Conservation (phyloP, 1,284 basidiomycete genomes). For the Gymnopus androsaceus region DNA sequence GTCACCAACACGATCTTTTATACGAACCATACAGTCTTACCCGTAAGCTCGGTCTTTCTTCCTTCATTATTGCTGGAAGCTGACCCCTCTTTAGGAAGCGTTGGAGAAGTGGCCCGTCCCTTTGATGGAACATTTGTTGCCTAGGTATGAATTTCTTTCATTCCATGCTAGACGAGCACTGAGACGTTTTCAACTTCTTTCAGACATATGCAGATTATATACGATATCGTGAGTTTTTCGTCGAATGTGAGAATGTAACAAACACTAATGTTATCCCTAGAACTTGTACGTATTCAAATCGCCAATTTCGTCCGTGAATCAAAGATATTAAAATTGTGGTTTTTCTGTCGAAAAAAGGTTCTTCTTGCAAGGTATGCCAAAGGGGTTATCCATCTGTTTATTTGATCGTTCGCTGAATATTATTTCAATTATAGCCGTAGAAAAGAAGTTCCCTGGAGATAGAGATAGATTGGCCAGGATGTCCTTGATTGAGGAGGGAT, state of each 20-base stretch:
- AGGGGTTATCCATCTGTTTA: slow-evolving; percentile 16
- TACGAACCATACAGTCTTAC: slow-evolving; percentile 88
- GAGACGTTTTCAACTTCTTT: background rate
- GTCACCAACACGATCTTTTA: slow-evolving; percentile 89
- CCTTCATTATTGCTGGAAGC: slow-evolving; percentile 2
- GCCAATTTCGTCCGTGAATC: background rate
- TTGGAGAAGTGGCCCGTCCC: slow-evolving; percentile 89
- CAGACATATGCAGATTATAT: slow-evolving; percentile 87
- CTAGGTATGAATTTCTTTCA: slow-evolving; percentile 42
- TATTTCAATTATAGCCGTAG: slow-evolving; percentile 62
- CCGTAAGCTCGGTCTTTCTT: slow-evolving; percentile 41
- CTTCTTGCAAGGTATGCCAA: slow-evolving; percentile 60
- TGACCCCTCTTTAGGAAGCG: slow-evolving; percentile 53
- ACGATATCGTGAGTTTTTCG: slow-evolving; percentile 71
- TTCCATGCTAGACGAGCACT: background rate
- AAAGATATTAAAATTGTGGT: too few relatives aligned
- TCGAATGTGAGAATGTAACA: background rate
- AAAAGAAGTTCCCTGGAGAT: slow-evolving; percentile 86
- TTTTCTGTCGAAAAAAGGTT: slow-evolving; percentile 38
- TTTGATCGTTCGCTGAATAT: background rate
- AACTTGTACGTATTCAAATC: slow-evolving; percentile 44
- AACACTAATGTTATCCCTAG: slow-evolving; percentile 35
- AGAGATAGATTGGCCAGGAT: slow-evolving; percentile 78
- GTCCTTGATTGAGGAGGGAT: slow-evolving; percentile 89
- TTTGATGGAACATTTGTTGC: slow-evolving; percentile 79